These are phyloP conservation scores for Coemansia sp. DNA, from an alignment of 192 early-diverging fungal species.

Conservation along the genomic window DNA sequence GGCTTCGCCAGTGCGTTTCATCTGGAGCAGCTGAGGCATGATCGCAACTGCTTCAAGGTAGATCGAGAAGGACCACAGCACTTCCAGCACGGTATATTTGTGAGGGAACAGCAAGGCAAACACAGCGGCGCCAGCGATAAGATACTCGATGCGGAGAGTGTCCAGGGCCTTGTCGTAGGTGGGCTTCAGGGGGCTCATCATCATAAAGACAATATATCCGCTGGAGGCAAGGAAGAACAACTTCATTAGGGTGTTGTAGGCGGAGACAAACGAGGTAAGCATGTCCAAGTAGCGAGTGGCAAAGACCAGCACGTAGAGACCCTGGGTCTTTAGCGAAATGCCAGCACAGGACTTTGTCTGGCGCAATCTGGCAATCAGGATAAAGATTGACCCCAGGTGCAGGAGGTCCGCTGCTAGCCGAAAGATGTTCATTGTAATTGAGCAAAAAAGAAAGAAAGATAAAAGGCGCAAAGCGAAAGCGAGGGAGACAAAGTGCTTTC, in stretches of 20 bases:
- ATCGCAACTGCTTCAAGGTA: conserved; percentile 97
- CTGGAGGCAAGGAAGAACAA: conserved; percentile 87
- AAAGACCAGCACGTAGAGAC: conserved; percentile 88
- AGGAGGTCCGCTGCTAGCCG: conserved; percentile 87
- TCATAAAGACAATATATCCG: conserved; percentile 86
- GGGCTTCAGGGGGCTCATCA: conserved; percentile 80
- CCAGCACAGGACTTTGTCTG: conserved; percentile 87
- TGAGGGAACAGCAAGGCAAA: conserved; percentile 76
- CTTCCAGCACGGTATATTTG: conserved; percentile 67
- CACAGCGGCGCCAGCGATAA: conserved; percentile 67
- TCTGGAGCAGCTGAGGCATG: conserved; percentile 95
- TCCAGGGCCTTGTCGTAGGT: conserved; percentile 92
- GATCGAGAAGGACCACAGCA: conserved; percentile 96
- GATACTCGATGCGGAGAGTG: conserved; percentile 86
- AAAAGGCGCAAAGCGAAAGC: background rate
- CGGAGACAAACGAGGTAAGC: conserved; percentile 65
- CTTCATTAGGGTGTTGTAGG: conserved; percentile 97
- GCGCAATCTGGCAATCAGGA: conserved; percentile 89
- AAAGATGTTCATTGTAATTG: conserved; percentile 83
- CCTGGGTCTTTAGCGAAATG: conserved; percentile 97
- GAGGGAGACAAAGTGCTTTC: background rate
- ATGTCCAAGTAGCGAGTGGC: conserved; percentile 94
- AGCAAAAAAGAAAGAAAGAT: background rate
- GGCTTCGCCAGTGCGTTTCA: conserved; percentile 95
- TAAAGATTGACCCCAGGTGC: conserved; percentile 91